Percentiles rank a stretch among this genome's conserved stretches.
Evolutionary conservation across 2,329 filamentous ascomycete species (phyloP).

Genomic region (Periconia digitata): DNA sequence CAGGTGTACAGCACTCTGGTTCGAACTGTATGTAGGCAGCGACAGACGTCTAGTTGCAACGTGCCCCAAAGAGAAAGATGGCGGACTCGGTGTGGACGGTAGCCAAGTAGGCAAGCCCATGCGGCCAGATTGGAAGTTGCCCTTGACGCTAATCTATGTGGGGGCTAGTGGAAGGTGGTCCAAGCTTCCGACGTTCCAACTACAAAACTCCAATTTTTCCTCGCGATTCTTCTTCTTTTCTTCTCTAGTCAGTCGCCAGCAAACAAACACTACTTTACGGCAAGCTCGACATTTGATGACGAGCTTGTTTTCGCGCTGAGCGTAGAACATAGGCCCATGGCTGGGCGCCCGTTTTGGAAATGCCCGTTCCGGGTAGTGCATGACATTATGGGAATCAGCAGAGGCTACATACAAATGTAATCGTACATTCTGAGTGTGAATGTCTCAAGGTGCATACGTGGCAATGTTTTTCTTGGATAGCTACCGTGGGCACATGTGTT

Average conservation of each 20-base stretch:
- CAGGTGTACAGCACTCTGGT: conserved; percentile 16
- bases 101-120: conserved; percentile 11
- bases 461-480: neutral
- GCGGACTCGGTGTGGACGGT: conserved; percentile 18
- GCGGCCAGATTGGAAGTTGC: conserved; percentile 39
- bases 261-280: conserved; percentile 61
- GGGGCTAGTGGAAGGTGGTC: conserved; percentile 22
- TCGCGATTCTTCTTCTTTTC: conserved; percentile 44
- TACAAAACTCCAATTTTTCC: conserved; percentile 36
- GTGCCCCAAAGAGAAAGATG: conserved; percentile 23
- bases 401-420: conserved; percentile 59
- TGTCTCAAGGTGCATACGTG: neutral
- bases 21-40: conserved; percentile 23
- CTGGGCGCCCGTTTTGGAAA: conserved; percentile 72
- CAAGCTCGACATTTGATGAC: conserved; percentile 55
- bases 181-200: conserved; percentile 15
- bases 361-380: conserved; percentile 63
- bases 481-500: neutral
- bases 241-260: conserved; percentile 55
- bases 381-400: conserved; percentile 70
- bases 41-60: conserved; percentile 28
- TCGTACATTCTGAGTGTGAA: too few relatives aligned
- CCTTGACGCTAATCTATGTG: conserved; percentile 14
- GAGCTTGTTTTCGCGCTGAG: conserved; percentile 69
- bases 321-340: conserved; percentile 67